Percentiles rank a stretch among this genome's conserved stretches.
phyloP scores from a whole-genome alignment of 2,329 filamentous ascomycete genomes.

The Tolypocladium ophioglossoides region DNA sequence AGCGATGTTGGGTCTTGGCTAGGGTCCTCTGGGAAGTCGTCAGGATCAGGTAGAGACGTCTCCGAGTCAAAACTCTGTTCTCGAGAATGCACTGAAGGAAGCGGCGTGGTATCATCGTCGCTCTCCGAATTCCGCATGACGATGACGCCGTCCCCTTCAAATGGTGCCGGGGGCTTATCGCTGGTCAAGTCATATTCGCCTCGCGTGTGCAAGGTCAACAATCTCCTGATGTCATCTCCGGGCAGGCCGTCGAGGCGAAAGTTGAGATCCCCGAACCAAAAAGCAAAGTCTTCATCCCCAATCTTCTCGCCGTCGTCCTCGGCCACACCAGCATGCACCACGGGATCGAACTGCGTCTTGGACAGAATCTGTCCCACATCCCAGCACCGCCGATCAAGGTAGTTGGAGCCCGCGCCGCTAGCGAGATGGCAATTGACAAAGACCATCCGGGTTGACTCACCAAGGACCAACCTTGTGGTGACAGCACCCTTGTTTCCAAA shows the following conservation, averaged over 20 bases:
- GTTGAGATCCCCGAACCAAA: slow-evolving; percentile 96
- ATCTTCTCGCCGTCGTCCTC: slow-evolving; percentile 60
- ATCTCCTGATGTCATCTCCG: slow-evolving; percentile 76
- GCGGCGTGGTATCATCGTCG: slow-evolving; percentile 32
- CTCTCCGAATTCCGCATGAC: slow-evolving; percentile 33
- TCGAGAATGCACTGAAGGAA: slow-evolving; percentile 20
- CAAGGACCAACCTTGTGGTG: slow-evolving; percentile 68
- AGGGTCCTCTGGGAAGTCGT: slow-evolving; percentile 57
- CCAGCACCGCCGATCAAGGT: slow-evolving; percentile 80
- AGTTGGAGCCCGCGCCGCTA: slow-evolving; percentile 68
- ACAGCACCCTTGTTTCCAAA: slow-evolving; percentile 95
- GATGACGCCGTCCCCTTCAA: slow-evolving; percentile 40
- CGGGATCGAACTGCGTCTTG: slow-evolving; percentile 68
- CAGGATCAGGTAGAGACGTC: slow-evolving; percentile 44
- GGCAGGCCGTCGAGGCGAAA: slow-evolving; percentile 84
- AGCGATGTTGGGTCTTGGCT: slow-evolving; percentile 74
- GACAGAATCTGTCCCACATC: slow-evolving; percentile 70
- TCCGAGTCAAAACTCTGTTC: slow-evolving; percentile 28
- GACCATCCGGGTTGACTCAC: slow-evolving; percentile 78
- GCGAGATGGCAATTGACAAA: slow-evolving; percentile 90
- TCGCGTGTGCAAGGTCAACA: slow-evolving; percentile 72
- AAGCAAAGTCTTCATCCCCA: slow-evolving; percentile 84
- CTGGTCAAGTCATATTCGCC: slow-evolving; percentile 60
- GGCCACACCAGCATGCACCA: slow-evolving; percentile 53
- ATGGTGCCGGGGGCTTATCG: slow-evolving; percentile 20